These are phyloP conservation scores for Pythium aquatile DNA, from an alignment of 352 stramenopile genomes.

Conservation along the genomic window DNA sequence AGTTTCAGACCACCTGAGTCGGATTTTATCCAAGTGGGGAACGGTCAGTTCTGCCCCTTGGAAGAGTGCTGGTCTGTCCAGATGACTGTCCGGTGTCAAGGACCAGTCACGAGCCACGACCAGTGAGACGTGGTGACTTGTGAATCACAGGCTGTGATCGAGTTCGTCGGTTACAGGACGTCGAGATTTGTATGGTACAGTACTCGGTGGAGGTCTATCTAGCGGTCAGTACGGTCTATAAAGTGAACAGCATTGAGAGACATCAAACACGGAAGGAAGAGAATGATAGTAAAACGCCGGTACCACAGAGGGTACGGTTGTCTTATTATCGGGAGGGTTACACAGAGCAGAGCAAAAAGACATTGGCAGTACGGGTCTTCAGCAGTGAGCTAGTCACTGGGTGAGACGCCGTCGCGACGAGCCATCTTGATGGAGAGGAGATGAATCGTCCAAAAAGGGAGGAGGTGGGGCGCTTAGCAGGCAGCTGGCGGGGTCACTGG, in stretches of 20 bases:
- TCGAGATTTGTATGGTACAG: not conserved
- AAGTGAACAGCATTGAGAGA: too few species aligned
- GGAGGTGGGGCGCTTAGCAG: not conserved
- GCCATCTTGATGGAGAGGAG: not conserved
- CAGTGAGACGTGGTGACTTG: too few species aligned
- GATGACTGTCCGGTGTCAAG: too few species aligned
- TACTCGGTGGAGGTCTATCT: too few species aligned
- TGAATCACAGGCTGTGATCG: too few species aligned
- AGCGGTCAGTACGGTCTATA: too few species aligned
- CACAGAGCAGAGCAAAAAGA: not conserved
- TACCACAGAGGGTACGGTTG: not conserved
- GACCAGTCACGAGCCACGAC: too few species aligned
- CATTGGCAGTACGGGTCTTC: not conserved
- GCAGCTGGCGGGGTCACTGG: not conserved
- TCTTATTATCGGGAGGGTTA: slow-evolving; percentile 1
- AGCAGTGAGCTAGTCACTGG: not conserved
- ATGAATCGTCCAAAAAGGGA: slow-evolving; percentile 2
- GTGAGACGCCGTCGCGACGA: not conserved
- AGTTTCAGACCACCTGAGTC: too few species aligned
- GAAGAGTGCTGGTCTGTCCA: too few species aligned
- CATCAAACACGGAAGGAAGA: not conserved
- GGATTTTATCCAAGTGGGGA: too few species aligned
- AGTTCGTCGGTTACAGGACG: too few species aligned
- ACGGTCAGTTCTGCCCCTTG: too few species aligned
- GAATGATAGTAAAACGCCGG: not conserved